A percentile compares a stretch with the other conserved stretches of the same genome.
Conservation (phyloP, 192 early-diverging fungal genomes). For the Ambispora gerdemannii region DNA sequence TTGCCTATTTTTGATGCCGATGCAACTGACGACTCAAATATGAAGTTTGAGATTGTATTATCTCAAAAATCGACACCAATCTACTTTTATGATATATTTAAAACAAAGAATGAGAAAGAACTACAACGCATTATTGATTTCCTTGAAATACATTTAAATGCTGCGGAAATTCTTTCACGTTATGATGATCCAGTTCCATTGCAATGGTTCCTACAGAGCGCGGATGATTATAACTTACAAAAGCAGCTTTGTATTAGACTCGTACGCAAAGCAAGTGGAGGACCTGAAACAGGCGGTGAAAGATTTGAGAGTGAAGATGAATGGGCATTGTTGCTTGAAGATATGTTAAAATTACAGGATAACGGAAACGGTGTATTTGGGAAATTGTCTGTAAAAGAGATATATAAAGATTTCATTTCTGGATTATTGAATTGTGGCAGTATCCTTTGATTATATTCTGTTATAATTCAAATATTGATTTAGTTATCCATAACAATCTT, state of each 20-base stretch:
- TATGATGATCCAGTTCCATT: slow-evolving; percentile 58
- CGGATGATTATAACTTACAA: slow-evolving; percentile 44
- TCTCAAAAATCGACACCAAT: slow-evolving; percentile 31
- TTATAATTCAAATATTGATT: background rate
- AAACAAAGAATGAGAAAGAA: slow-evolving; percentile 32
- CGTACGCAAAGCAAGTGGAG: slow-evolving; percentile 50
- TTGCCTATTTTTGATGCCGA: slow-evolving; percentile 50
- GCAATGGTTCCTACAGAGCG: slow-evolving; percentile 56
- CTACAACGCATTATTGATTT: slow-evolving; percentile 50
- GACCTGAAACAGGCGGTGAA: slow-evolving; percentile 49
- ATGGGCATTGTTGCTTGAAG: slow-evolving; percentile 60
- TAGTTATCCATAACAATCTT: background rate
- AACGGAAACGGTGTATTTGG: slow-evolving; percentile 51
- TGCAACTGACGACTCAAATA: slow-evolving; percentile 33
- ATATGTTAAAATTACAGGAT: slow-evolving; percentile 57
- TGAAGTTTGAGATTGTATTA: background rate
- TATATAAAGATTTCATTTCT: slow-evolving; percentile 58
- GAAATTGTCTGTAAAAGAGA: slow-evolving; percentile 50
- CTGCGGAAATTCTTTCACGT: slow-evolving; percentile 56
- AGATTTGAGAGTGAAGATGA: slow-evolving; percentile 62
- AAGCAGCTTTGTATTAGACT: slow-evolving; percentile 60
- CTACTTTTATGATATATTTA: slow-evolving; percentile 31
- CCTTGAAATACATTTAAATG: slow-evolving; percentile 58
- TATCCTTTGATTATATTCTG: slow-evolving; percentile 34
- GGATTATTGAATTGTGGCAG: slow-evolving; percentile 60